phyloP scores from a whole-genome alignment of 805 yeast genomes.

The Saccharomycodes ludwigii region DNA sequence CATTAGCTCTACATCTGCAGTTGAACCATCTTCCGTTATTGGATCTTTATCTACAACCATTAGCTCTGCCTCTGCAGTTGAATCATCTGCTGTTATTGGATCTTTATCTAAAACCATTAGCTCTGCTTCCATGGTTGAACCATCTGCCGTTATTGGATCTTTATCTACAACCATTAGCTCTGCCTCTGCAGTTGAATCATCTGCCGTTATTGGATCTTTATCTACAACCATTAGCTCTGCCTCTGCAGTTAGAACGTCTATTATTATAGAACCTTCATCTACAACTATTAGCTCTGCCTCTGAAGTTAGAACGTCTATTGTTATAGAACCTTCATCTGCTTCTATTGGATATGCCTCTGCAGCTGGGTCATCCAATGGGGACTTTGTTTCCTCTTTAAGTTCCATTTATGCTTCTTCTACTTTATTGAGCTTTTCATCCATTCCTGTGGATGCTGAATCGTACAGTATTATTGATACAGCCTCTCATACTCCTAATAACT shows the following conservation, averaged over 20 bases:
- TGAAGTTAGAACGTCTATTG: not conserved
- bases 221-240: not conserved
- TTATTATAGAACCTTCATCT: slow-evolving; percentile 1
- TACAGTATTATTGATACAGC: too few species aligned
- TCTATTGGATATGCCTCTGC: not conserved
- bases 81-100: slow-evolving; percentile 1
- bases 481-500: too few species aligned
- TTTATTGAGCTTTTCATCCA: not conserved
- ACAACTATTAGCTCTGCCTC: not conserved
- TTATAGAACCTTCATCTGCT: slow-evolving; percentile 1
- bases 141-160: slow-evolving; percentile 1
- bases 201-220: slow-evolving; percentile 1
- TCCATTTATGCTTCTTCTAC: slow-evolving; percentile 1
- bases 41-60: slow-evolving; percentile 1
- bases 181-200: not conserved
- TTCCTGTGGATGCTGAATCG: too few species aligned
- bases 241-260: not conserved
- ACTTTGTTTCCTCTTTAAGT: too few species aligned
- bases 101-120: not conserved
- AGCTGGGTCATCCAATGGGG: not conserved
- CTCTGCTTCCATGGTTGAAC: not conserved
- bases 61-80: not conserved
- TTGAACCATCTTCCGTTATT: slow-evolving; percentile 1
- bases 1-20: not conserved
- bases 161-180: not conserved